Evolutionary conservation across 176 grass and related monocot species (phyloP), one percentile per base, ranked within the genome.

Genomic region (Paspalum notatum): DNA sequence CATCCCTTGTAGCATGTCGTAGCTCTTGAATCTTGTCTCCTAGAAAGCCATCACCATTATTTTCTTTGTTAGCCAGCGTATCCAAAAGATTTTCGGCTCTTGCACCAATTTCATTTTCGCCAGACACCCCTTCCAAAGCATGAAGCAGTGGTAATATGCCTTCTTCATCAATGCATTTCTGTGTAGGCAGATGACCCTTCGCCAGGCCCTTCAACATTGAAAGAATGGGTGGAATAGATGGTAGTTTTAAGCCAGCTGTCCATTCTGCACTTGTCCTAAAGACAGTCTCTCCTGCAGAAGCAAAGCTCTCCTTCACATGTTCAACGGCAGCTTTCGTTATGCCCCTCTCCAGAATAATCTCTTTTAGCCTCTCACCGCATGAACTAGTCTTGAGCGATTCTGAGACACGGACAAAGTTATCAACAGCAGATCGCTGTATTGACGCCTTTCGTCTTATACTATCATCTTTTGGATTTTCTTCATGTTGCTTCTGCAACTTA

Each of bases 381-480:
- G 92, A 98, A 88, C 95, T 98, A 63, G 95, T 92, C 84, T 95
- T 94, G 51, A 98, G 92, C 40, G 95, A 98, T 87, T 98, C 95
- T n/a, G 95, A 98, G 26, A 98, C 95, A 73, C 92, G 71, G 71
- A 98, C 90, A 80, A 98, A 98, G 68, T 98, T 98, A 50, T 95
- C 95, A 22, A 98, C 70, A 75, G 92, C 90, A 74, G 90, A 98
- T 77, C 66, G 88, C 82, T 98, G 90, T 40, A 80, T 87, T 41
- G 87, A 85, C 57, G 86, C 88, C 64, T 91, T 77, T 85, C 64
- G 78, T 72, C 85, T 85, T 72, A 93, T 85, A 67, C n/a, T 83
- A 39, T 91, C 86, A 85, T 98, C 90, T 88, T 98, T 93, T 43
- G 75, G 74, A 85, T 87, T 91, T 24, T 98, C 95, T 67, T 90